Evolutionary conservation across 805 yeast species (phyloP).

Genomic region (Myxozyma nipponensis): DNA sequence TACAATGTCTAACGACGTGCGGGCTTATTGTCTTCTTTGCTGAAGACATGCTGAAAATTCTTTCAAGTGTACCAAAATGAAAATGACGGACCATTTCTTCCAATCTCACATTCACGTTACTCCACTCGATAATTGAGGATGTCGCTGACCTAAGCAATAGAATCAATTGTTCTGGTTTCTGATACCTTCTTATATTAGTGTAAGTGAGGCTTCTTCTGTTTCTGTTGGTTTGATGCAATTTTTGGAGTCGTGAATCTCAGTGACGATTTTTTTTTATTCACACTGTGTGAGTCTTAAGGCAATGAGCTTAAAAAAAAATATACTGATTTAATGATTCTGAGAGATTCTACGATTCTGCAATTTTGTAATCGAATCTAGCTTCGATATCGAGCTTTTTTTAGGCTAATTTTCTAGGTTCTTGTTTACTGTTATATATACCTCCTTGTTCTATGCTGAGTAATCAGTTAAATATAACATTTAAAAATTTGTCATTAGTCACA

Average conservation of each 20-base stretch:
- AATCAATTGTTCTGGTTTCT: background rate
- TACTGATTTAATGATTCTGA: conserved; percentile 29
- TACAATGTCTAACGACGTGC: conserved; percentile 24
- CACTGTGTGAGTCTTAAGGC: conserved; percentile 19
- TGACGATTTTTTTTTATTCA: conserved; percentile 19
- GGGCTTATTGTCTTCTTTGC: conserved; percentile 12
- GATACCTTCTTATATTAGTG: background rate
- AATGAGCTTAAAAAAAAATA: conserved; percentile 17
- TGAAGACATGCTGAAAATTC: conserved; percentile 21
- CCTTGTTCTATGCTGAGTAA: no score
- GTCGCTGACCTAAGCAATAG: no score
- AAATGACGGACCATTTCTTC: conserved; percentile 23
- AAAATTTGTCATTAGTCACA: no score
- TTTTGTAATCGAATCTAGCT: no score
- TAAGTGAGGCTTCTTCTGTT: background rate
- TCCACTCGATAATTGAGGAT: no score
- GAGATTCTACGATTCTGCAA: conserved; percentile 1
- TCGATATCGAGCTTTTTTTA: no score
- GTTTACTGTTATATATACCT: no score
- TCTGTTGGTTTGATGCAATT: background rate
- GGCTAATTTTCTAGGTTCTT: no score
- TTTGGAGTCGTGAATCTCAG: conserved; percentile 11
- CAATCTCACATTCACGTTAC: background rate
- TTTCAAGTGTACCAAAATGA: conserved; percentile 25
- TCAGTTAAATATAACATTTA: no score